Evolutionary conservation across 78 protist genomes (phyloP).

Genomic region (Dictyostelium purpureum): DNA sequence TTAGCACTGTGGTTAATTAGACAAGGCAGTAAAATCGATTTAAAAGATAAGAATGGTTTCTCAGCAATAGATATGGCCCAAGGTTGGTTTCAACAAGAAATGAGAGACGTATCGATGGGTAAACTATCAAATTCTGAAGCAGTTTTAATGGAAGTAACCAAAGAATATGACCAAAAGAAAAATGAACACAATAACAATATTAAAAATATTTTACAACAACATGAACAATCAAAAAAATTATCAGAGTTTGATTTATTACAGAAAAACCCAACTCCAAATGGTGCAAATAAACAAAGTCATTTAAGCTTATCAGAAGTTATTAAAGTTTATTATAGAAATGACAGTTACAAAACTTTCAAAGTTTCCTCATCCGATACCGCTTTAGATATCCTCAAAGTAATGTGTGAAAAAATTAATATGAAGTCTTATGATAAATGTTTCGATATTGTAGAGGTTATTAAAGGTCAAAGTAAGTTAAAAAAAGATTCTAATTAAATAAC

Average conservation of each 20-base stretch:
- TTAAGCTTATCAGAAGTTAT: slow-evolving; percentile 8
- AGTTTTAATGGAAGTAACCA: background rate
- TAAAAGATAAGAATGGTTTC: slow-evolving; percentile 29
- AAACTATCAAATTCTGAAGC: slow-evolving; percentile 6
- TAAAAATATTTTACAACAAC: background rate
- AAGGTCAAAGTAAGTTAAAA: slow-evolving; percentile 15
- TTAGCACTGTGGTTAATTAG: slow-evolving; percentile 64
- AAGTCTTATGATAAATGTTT: slow-evolving; percentile 57
- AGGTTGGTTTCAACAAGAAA: slow-evolving; percentile 60
- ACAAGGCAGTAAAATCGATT: slow-evolving; percentile 43
- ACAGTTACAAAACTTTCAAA: slow-evolving; percentile 6
- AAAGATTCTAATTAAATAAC: background rate
- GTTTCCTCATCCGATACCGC: slow-evolving; percentile 4
- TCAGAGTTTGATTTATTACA: no score
- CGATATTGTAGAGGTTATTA: slow-evolving; percentile 40
- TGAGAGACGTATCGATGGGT: slow-evolving; percentile 41
- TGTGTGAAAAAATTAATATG: slow-evolving; percentile 67
- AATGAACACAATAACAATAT: background rate
- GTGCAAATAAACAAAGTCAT: background rate
- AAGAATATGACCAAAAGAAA: background rate
- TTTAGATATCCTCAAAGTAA: background rate
- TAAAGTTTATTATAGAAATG: slow-evolving; percentile 28
- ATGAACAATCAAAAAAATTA: background rate
- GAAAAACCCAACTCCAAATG: background rate
- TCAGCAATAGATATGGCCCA: slow-evolving; percentile 56